phyloP scores from a whole-genome alignment of 257 asterid genomes.

The Gentiana dahurica region DNA sequence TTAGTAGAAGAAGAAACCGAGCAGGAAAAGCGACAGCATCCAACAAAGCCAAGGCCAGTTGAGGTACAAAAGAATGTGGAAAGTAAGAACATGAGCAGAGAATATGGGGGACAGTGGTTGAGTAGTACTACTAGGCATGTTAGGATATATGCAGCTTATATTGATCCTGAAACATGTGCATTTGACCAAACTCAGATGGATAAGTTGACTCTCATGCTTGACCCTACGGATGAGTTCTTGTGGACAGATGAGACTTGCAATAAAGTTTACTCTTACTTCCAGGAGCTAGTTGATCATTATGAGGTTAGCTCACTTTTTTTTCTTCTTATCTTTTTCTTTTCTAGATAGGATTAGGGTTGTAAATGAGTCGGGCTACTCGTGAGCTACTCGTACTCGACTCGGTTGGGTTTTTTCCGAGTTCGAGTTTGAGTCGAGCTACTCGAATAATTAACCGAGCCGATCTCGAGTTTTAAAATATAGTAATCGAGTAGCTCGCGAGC shows the following conservation, averaged over 20 bases:
- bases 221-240: slow-evolving; percentile 77
- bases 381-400: no score
- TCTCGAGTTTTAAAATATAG: no score
- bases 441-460: no score
- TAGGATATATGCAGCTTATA: slow-evolving; percentile 71
- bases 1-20: slow-evolving; percentile 1
- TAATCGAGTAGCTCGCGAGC: no score
- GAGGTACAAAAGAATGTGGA: slow-evolving; percentile 52
- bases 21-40: slow-evolving; percentile 8
- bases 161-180: slow-evolving; percentile 69
- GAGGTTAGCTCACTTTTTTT: slow-evolving; percentile 32
- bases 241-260: slow-evolving; percentile 69
- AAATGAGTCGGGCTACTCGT: no score
- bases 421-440: no score
- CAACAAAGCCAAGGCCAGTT: slow-evolving; percentile 42
- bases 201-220: slow-evolving; percentile 78
- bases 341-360: no score
- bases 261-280: slow-evolving; percentile 75
- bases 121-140: slow-evolving; percentile 80
- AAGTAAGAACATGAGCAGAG: slow-evolving; percentile 63
- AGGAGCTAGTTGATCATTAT: slow-evolving; percentile 78
- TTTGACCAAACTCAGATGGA: slow-evolving; percentile 82
- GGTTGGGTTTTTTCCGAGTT: no score
- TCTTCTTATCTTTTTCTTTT: no score
- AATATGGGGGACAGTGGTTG: slow-evolving; percentile 83